phyloP scores from a whole-genome alignment of 176 grass and related monocot genomes.

The Zoysia japonica region DNA sequence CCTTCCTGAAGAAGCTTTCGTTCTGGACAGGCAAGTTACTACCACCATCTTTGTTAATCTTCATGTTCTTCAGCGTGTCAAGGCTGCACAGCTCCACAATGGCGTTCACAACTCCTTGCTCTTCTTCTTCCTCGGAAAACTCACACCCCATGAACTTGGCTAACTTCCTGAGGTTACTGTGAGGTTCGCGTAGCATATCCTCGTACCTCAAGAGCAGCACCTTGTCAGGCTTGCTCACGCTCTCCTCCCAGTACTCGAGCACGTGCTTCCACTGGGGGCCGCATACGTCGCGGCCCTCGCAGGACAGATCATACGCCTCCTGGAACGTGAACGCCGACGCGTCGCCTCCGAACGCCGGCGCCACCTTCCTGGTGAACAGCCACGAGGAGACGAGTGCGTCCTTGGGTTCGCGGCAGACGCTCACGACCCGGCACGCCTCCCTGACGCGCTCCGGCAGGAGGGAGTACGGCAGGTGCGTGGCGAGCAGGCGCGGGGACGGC shows the following conservation, averaged over 20 bases:
- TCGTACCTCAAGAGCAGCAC: slow-evolving; percentile 34
- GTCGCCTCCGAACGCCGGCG: neutral
- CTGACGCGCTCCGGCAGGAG: neutral
- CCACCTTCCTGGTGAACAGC: neutral
- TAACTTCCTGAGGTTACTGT: neutral
- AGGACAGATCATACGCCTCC: neutral
- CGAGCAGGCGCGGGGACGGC: neutral
- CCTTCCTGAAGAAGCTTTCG: neutral
- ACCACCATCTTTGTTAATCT: neutral
- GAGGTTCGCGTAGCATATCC: slow-evolving; percentile 3
- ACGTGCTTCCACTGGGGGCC: neutral
- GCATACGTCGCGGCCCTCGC: neutral
- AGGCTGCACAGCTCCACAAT: slow-evolving; percentile 15
- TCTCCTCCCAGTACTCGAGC: slow-evolving; percentile 19
- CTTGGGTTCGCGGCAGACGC: slow-evolving; percentile 14
- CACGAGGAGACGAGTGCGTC: neutral
- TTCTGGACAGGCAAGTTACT: neutral
- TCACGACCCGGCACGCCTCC: neutral
- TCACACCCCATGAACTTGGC: neutral
- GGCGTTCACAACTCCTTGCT: neutral
- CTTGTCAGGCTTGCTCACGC: neutral
- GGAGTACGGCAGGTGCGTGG: slow-evolving; percentile 23
- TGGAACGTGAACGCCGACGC: neutral
- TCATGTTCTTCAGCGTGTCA: neutral
- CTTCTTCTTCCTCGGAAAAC: neutral